Base-by-base conservation (phyloP, 768 basidiomycete genomes). In the Suillus placidus region DNA sequence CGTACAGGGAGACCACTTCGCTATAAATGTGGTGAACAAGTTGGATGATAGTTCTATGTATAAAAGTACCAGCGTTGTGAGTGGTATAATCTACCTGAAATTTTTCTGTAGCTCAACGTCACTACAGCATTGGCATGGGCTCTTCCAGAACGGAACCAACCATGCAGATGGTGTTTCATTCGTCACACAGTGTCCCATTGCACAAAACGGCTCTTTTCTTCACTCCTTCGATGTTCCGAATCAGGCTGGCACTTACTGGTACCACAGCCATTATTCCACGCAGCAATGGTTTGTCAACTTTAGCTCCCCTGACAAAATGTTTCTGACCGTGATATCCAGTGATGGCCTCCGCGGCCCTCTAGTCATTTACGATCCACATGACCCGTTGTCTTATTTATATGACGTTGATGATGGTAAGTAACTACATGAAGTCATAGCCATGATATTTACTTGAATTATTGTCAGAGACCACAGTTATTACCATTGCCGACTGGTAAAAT, bases 261-360 rank as follows among this genome's bases (percentile, higher is more conserved):
- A 82, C 56, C 78, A 83, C 55, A 74, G 73, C 34, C 77, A 78
- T 61, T 71, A 78, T 55, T 70, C 80, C 4, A 82, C 83, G 2
- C 81, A 82, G 60, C 56, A 51, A 51, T 51, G 49, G 49, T 51
- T 16, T 51, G 26, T 51, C 16, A 1, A 14, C 7, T 16, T 30
- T 7, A 51, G 16, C 7, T 51, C n/a, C 14, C 14, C 26, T 16
- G 14, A 16, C 26, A 16, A 30, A 26, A 51, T 51, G 26, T 16
- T 30, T 51, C 14, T 51, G 14, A 30, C 26, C 7, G 2, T 16
- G 7, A 51, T 51, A 51, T 30, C 14, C 14, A 51, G 49, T 30
- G 49, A 51, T 51, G 49, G 47, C 4, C 49, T 51, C 14, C 49
- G 26, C 12, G 49, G 49, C 49, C 26, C 49, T 51, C 16, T 51